Percentiles rank a stretch among this genome's conserved stretches.
Evolutionary conservation across 768 basidiomycete species (phyloP).

Genomic region (Rhodotorula sphaerocarpa): DNA sequence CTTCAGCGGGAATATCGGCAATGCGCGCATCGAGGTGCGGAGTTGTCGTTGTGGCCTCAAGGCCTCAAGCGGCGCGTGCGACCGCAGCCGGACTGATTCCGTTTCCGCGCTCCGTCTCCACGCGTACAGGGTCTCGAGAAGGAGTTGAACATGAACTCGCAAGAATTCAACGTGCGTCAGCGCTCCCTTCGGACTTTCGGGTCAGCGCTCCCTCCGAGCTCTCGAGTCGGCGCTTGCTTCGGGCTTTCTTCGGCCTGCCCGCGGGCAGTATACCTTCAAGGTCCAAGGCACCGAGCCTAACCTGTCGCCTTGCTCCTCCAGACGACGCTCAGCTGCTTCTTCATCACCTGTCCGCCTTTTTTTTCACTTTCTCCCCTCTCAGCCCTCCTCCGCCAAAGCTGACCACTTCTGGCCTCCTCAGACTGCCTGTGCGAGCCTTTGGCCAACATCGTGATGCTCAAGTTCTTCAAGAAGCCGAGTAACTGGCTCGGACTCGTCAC

Average conservation of each 20-base stretch:
- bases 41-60: conserved; percentile 23
- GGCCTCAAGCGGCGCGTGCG: background rate
- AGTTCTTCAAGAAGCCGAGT: background rate
- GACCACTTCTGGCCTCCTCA: too few relatives aligned
- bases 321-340: background rate
- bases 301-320: too few relatives aligned
- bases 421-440: conserved; percentile 1
- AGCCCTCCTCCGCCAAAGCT: too few relatives aligned
- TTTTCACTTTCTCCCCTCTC: too few relatives aligned
- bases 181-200: background rate
- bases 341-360: conserved; percentile 1
- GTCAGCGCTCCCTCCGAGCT: background rate
- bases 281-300: too few relatives aligned
- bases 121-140: conserved; percentile 17
- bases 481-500: conserved; percentile 32
- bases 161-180: conserved; percentile 20
- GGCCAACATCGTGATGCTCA: conserved; percentile 3
- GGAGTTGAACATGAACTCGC: conserved; percentile 32
- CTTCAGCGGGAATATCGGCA: conserved; percentile 22
- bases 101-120: background rate
- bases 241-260: too few relatives aligned
- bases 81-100: too few relatives aligned
- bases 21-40: background rate
- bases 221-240: too few relatives aligned
- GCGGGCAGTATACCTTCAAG: too few relatives aligned